Conservation (phyloP, 2,329 filamentous ascomycete genomes). For the Ophiostoma quercus region DNA sequence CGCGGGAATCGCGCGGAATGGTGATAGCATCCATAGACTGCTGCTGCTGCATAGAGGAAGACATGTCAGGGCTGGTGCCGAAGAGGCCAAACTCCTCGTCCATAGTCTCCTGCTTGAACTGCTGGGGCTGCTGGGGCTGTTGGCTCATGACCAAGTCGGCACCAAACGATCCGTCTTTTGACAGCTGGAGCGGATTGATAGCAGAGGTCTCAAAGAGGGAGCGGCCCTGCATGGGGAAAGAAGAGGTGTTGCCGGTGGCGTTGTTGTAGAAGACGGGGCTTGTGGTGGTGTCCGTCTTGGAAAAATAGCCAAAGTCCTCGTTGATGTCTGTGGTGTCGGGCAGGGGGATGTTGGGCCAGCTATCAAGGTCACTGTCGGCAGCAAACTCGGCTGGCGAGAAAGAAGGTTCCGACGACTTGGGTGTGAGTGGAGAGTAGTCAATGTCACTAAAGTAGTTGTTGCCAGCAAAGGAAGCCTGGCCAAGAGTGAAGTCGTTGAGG, state of each 20-base stretch:
- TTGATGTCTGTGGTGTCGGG: slow-evolving; percentile 14
- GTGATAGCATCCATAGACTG: slow-evolving; percentile 1
- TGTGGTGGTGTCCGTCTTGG: slow-evolving; percentile 34
- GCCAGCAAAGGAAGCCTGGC: slow-evolving; percentile 11
- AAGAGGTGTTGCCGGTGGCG: slow-evolving; percentile 19
- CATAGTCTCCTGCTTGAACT: slow-evolving; percentile 6
- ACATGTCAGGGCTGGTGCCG: slow-evolving; percentile 3
- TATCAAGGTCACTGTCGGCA: slow-evolving; percentile 16
- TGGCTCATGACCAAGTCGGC: background rate
- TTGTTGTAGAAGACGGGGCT: slow-evolving; percentile 30
- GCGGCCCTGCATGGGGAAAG: slow-evolving; percentile 27
- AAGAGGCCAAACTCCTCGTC: slow-evolving; percentile 11
- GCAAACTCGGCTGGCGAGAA: slow-evolving; percentile 5
- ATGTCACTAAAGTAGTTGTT: slow-evolving; percentile 26
- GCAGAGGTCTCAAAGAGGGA: slow-evolving; percentile 33
- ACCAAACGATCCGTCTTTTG: slow-evolving; percentile 20
- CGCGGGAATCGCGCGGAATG: slow-evolving; percentile 25
- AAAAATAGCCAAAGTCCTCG: slow-evolving; percentile 32
- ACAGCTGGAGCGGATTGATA: slow-evolving; percentile 36
- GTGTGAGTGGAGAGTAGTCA: slow-evolving; percentile 31
- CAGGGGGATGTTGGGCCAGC: slow-evolving; percentile 8
- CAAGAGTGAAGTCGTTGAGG: slow-evolving; percentile 30
- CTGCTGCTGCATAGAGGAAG: slow-evolving; percentile 4
- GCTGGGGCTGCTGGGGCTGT: slow-evolving; percentile 13
- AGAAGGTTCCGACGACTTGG: slow-evolving; percentile 29